phyloP scores from a whole-genome alignment of 2,329 filamentous ascomycete species.

The Aspergillus intermedius region DNA sequence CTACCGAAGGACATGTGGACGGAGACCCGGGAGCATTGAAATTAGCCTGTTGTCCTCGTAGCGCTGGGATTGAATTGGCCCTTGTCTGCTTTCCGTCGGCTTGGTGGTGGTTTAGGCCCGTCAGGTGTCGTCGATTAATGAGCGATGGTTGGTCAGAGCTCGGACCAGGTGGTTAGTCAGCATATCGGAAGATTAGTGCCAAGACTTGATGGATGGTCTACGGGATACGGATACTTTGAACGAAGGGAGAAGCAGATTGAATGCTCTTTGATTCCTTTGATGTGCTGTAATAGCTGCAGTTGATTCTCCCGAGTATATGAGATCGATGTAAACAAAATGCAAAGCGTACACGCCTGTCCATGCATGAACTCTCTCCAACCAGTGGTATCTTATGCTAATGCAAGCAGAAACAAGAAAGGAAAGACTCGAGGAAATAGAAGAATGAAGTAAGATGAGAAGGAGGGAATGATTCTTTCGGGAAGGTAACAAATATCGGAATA shows the following conservation, averaged over 20 bases:
- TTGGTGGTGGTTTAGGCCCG: constrained; percentile 2
- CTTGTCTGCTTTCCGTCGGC: background rate
- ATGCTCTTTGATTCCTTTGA: too few species aligned
- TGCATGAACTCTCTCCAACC: constrained; percentile 15
- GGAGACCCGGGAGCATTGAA: constrained; percentile 14
- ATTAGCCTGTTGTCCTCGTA: constrained; percentile 15
- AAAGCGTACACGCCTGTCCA: constrained; percentile 17
- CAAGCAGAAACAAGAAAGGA: constrained; percentile 11
- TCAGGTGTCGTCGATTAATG: constrained; percentile 4
- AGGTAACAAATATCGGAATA: too few species aligned
- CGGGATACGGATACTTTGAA: background rate
- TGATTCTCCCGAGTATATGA: background rate
- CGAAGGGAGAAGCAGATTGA: too few species aligned
- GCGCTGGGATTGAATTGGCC: constrained; percentile 6
- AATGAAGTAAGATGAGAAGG: background rate
- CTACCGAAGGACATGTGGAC: constrained; percentile 37
- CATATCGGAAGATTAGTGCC: background rate
- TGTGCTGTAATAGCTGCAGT: too few species aligned
- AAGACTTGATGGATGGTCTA: background rate
- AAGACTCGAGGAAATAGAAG: constrained; percentile 1
- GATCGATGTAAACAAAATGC: background rate
- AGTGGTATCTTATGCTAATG: constrained; percentile 26
- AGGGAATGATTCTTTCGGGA: constrained; percentile 1
- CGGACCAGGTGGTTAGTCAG: background rate
- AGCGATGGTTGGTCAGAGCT: constrained; percentile 1